Evolutionary conservation across 2,329 filamentous ascomycete species (phyloP).

Genomic region (Pestalotiopsis sp.): DNA sequence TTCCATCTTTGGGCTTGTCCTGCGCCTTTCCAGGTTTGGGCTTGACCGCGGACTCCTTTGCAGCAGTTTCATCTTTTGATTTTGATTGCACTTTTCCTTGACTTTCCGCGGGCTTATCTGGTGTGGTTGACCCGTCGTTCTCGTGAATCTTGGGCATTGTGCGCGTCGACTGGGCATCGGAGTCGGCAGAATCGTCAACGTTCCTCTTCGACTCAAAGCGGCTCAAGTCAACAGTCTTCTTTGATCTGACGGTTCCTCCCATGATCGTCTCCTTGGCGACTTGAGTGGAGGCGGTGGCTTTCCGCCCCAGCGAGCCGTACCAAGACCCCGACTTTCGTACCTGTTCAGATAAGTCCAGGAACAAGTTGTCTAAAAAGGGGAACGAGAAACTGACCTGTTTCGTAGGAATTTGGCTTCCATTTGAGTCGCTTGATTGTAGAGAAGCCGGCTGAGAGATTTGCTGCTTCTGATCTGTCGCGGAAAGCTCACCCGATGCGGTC

Average conservation of each 20-base stretch:
- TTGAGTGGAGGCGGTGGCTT: constrained; percentile 58
- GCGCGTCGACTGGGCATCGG: constrained; percentile 31
- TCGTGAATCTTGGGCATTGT: constrained; percentile 34
- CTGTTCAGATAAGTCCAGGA: constrained; percentile 30
- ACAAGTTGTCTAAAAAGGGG: neutral
- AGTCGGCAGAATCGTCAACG: constrained; percentile 32
- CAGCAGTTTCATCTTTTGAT: neutral
- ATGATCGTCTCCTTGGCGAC: constrained; percentile 64
- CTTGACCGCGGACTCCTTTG: neutral
- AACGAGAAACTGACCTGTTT: constrained; percentile 11
- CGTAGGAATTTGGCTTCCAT: constrained; percentile 15
- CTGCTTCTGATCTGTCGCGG: constrained; percentile 16
- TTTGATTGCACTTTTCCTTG: neutral
- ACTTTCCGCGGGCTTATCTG: constrained; percentile 30
- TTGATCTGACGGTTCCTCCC: constrained; percentile 54
- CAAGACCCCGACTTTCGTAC: constrained; percentile 58
- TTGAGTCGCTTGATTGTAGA: neutral
- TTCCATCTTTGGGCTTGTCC: no score
- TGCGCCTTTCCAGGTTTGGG: no score
- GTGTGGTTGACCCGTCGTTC: constrained; percentile 21
- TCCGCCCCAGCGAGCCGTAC: constrained; percentile 65
- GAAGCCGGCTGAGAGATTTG: constrained; percentile 21
- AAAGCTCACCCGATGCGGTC: constrained; percentile 16
- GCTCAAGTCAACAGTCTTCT: constrained; percentile 49
- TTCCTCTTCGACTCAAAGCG: constrained; percentile 51